Percentiles rank a stretch among this genome's conserved stretches.
These are phyloP conservation scores for Talaromyces marneffei DNA, from an alignment of 2,329 filamentous ascomycete species.

Conservation along the genomic window DNA sequence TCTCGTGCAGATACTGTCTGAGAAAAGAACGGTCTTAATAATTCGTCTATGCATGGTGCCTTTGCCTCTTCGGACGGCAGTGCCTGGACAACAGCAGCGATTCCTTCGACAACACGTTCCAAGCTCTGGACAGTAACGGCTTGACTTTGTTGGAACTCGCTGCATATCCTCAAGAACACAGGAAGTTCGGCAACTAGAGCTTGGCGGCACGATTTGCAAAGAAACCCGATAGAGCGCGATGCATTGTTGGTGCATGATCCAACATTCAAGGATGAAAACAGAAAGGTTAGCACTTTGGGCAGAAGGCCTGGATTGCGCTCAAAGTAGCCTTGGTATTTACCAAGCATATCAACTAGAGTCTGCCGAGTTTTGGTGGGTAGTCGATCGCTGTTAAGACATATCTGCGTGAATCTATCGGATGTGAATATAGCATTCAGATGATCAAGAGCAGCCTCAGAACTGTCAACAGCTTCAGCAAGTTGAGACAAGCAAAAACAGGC, in stretches of 20 bases:
- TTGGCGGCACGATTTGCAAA: constrained; percentile 41
- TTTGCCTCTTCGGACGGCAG: constrained; percentile 36
- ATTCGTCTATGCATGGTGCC: constrained; percentile 32
- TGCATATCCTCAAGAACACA: constrained; percentile 39
- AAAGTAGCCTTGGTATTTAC: constrained; percentile 41
- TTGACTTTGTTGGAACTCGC: constrained; percentile 33
- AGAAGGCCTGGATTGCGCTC: constrained; percentile 38
- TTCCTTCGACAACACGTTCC: constrained; percentile 40
- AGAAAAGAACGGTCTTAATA: constrained; percentile 34
- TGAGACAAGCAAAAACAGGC: constrained; percentile 40
- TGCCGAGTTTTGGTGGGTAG: constrained; percentile 34
- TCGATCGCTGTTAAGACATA: constrained; percentile 27
- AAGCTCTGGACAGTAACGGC: constrained; percentile 34
- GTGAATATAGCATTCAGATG: constrained; percentile 39
- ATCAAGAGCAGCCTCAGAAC: constrained; percentile 38
- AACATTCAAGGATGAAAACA: constrained; percentile 41
- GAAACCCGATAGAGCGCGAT: constrained; percentile 38
- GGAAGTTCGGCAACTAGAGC: constrained; percentile 38
- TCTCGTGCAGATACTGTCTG: constrained; percentile 30
- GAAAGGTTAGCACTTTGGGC: constrained; percentile 37
- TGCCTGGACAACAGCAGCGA: constrained; percentile 41
- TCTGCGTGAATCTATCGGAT: constrained; percentile 28
- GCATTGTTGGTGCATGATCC: constrained; percentile 37
- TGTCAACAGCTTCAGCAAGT: constrained; percentile 41
- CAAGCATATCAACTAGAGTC: constrained; percentile 39